Conservation (phyloP, 83 land plant genomes). For the Diphasiastrum complanatum region DNA sequence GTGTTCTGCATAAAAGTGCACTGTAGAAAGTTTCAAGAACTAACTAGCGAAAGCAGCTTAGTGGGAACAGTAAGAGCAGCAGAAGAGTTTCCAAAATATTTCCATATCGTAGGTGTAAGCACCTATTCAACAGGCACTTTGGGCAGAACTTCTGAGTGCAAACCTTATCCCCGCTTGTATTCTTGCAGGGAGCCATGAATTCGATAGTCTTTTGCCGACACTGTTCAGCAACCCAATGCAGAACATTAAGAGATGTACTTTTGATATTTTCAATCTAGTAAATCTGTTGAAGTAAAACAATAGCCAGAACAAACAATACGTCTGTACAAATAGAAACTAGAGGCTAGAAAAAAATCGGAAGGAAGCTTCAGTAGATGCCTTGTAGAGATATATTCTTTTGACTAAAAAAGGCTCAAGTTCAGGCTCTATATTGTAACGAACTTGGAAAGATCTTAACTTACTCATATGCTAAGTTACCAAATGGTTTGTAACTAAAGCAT, state of each 20-base stretch:
- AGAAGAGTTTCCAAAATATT: background rate
- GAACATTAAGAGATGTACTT: too few species aligned
- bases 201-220: conserved; percentile 74
- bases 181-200: conserved; percentile 45
- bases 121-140: conserved; percentile 78
- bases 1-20: too few species aligned
- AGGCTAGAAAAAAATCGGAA: too few species aligned
- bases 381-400: too few species aligned
- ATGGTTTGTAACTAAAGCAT: background rate
- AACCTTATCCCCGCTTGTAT: conserved; percentile 20
- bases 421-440: too few species aligned
- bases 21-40: too few species aligned
- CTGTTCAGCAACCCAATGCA: conserved; percentile 26
- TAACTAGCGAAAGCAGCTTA: background rate
- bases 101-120: background rate
- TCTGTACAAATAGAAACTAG: too few species aligned
- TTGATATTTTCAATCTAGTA: too few species aligned
- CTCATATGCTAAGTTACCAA: background rate
- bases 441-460: background rate
- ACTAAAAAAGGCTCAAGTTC: too few species aligned
- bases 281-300: too few species aligned
- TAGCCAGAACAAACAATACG: too few species aligned
- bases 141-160: conserved; percentile 50
- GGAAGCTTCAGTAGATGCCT: too few species aligned
- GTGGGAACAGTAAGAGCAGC: background rate